phyloP scores from a whole-genome alignment of 1,139 yeast species.

The Saccharomyces hybrid region DNA sequence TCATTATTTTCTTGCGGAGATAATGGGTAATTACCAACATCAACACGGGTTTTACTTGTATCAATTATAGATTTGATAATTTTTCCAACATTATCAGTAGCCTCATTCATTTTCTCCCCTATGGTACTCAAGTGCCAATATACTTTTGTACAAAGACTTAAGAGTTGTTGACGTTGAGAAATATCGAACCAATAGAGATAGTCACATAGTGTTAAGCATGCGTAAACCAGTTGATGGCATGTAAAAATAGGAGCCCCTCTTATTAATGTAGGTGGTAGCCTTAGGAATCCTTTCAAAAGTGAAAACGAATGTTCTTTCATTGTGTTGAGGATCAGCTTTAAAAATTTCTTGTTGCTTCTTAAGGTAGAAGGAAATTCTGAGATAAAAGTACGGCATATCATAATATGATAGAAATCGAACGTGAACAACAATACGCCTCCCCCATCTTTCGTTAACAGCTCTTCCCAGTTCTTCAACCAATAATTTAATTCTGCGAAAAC shows the following conservation, averaged over 20 bases:
- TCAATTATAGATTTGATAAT: conserved; percentile 44
- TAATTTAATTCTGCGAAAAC: conserved; percentile 31
- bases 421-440: conserved; percentile 40
- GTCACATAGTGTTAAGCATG: conserved; percentile 44
- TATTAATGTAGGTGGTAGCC: conserved; percentile 37
- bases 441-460: conserved; percentile 37
- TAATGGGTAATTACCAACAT: conserved; percentile 7
- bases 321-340: conserved; percentile 32
- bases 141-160: conserved; percentile 41
- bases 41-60: conserved; percentile 27
- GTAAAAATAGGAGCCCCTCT: conserved; percentile 46
- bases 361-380: conserved; percentile 24
- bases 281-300: conserved; percentile 38
- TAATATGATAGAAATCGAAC: conserved; percentile 38
- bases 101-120: conserved; percentile 47
- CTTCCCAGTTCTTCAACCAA: conserved; percentile 40
- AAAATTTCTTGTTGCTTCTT: conserved; percentile 15
- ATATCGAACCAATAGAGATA: conserved; percentile 34
- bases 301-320: conserved; percentile 38
- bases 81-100: conserved; percentile 47
- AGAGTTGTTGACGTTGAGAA: conserved; percentile 33
- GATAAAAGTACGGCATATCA: conserved; percentile 36
- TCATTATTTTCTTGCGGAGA: not conserved
- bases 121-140: conserved; percentile 49
- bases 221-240: conserved; percentile 43